phyloP scores from a whole-genome alignment of 495 filamentous ascomycete genomes.

The Neurospora sp. region DNA sequence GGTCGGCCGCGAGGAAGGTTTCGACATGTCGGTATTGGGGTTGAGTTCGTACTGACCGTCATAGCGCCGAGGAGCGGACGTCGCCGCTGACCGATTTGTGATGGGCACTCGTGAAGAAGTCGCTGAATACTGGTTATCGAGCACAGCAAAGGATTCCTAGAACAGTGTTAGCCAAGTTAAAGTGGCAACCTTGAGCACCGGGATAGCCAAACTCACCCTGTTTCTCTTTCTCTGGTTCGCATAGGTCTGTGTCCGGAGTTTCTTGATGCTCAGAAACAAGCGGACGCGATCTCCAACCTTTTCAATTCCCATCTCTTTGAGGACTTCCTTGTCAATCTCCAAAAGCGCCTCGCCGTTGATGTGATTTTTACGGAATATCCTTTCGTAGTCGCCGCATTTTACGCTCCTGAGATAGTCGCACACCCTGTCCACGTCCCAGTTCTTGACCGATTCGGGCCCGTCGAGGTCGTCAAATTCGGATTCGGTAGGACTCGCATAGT shows the following conservation, averaged over 20 bases:
- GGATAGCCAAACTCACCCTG: conserved; percentile 52
- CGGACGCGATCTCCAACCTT: conserved; percentile 97
- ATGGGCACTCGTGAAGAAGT: conserved; percentile 52
- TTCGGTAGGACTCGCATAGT: conserved; percentile 80
- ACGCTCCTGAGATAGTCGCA: conserved; percentile 83
- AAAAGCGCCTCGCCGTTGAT: conserved; percentile 95
- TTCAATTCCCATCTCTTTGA: conserved; percentile 97
- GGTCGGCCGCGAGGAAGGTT: conserved; percentile 53
- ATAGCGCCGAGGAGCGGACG: conserved; percentile 43
- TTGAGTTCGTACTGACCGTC: conserved; percentile 54
- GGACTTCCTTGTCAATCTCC: conserved; percentile 89
- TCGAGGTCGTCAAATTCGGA: conserved; percentile 83
- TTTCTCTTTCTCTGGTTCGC: conserved; percentile 78
- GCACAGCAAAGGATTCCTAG: conserved; percentile 61
- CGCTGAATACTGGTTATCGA: conserved; percentile 54
- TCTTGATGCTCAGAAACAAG: conserved; percentile 85
- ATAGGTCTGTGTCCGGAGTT: conserved; percentile 75
- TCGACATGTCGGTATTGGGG: conserved; percentile 35
- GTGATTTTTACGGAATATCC: conserved; percentile 83
- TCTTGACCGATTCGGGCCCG: conserved; percentile 44
- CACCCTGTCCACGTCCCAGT: conserved; percentile 89
- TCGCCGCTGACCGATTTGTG: conserved; percentile 37
- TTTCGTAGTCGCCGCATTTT: conserved; percentile 87
- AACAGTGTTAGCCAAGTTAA: conserved; percentile 4
- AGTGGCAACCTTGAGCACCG: conserved; percentile 12